Base-by-base conservation (phyloP, 148 eudicot species). In the Chenopodium berlandieri region DNA sequence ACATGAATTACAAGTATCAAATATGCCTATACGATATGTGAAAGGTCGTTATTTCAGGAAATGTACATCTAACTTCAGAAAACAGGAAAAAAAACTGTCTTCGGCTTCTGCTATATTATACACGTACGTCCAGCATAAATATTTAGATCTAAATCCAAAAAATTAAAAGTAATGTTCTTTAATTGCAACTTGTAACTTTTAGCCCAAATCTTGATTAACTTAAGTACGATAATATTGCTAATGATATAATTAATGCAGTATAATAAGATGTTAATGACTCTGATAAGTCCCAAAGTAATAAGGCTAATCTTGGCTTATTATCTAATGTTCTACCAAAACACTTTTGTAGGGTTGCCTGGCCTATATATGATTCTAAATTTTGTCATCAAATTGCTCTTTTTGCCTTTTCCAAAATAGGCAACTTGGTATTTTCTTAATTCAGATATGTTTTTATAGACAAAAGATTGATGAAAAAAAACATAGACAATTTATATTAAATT, bases 111-210 rank as follows among this genome's bases (percentile, higher is more conserved):
- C 80, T 71, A 12, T 6, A 23, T 14, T 6, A 23, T 14, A 27
- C 27, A 75, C 1, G 40, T 71, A 34, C 34, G 37, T 80, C 62
- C 20, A 52, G 60, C 81, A 70, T 70, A 27, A 70, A 62, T 31
- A 4, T 31, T 65, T 17, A 81, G 83, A 81, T 81, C 78, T 75
- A 47, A 25, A 74, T 71, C 52, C 4, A 0, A 44, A 9, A 9
- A 40, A 5, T 40, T 40, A 22, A 20, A 46, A 66, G 52, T 32
- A 47, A 10, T 46, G 48, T 56, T 13, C 7, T 64, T 75, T 12
- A 75, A 75, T 34, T 66, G 30, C 84, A 76, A 82, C 44, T 83
- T 78, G 85, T 78, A 48, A 78, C 77, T 77, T 73, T 70, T 58
- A 75, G 62, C 63, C 54, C 50, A 40, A 40, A 71, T 75, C 40